Conservation (phyloP, 2,329 filamentous ascomycete genomes). For the Pseudogymnoascus sp. region DNA sequence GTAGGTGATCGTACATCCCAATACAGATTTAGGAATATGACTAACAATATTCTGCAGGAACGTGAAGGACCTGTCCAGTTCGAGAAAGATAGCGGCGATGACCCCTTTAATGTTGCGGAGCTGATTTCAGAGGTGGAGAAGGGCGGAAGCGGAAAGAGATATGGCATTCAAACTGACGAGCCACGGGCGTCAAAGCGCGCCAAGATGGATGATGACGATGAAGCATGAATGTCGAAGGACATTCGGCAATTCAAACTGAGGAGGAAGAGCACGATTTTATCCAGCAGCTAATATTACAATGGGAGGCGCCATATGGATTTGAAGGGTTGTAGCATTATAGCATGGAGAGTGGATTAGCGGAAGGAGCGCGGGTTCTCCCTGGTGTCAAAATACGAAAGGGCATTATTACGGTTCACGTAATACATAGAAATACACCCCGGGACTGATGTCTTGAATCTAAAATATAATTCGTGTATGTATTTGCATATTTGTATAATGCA, state of each 20-base stretch:
- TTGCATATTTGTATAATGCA: background rate
- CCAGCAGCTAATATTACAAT: background rate
- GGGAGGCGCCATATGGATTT: background rate
- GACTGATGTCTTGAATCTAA: background rate
- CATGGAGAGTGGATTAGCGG: background rate
- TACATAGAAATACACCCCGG: background rate
- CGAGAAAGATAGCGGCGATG: conserved; percentile 67
- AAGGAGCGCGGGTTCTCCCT: background rate
- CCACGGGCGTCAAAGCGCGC: conserved; percentile 58
- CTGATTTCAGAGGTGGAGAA: conserved; percentile 74
- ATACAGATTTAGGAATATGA: background rate
- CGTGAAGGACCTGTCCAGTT: conserved; percentile 93
- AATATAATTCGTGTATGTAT: conserved; percentile 5
- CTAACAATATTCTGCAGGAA: conserved; percentile 37
- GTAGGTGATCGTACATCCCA: conserved; percentile 35
- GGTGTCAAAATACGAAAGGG: background rate
- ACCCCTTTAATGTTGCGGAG: conserved; percentile 91
- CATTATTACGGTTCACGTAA: background rate
- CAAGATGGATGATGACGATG: conserved; percentile 64
- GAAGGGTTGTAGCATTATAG: conserved; percentile 6
- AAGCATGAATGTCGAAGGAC: conserved; percentile 30
- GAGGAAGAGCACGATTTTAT: background rate
- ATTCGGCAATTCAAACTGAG: background rate
- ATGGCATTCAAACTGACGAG: conserved; percentile 63
- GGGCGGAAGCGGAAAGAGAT: conserved; percentile 60